Evolutionary conservation across 108 stramenopile genomes (phyloP).

Genomic region (Aureococcus anophagefferens): DNA sequence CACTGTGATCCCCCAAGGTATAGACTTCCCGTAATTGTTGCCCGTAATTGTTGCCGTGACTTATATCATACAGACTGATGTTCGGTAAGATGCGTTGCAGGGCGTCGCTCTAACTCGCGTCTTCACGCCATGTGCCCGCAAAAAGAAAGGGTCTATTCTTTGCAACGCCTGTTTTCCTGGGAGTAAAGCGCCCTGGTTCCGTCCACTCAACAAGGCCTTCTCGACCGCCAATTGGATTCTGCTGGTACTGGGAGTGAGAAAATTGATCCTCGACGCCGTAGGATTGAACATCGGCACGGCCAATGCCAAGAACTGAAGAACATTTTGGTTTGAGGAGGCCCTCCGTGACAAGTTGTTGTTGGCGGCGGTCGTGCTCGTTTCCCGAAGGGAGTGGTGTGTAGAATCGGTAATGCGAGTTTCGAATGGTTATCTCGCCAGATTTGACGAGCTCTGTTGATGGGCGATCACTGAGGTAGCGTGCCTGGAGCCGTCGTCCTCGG

Average conservation of each 20-base stretch:
- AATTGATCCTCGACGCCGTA: conserved; percentile 22
- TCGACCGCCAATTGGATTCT: neutral
- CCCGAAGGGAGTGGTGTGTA: conserved; percentile 6
- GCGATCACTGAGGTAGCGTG: neutral
- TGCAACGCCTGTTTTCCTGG: conserved; percentile 6
- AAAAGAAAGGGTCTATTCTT: too few species aligned
- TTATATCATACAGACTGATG: too few species aligned
- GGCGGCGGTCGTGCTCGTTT: conserved; percentile 7
- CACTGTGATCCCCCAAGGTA: too few species aligned
- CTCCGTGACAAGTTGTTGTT: conserved; percentile 12
- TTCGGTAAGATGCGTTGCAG: too few species aligned
- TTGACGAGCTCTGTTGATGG: neutral
- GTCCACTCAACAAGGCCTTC: conserved; percentile 5
- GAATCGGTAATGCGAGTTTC: neutral
- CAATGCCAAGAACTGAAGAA: conserved; percentile 4
- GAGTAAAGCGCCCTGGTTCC: conserved; percentile 8
- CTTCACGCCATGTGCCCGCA: too few species aligned
- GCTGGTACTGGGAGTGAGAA: neutral
- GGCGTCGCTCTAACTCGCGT: too few species aligned
- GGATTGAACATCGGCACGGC: neutral
- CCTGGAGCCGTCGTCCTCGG: too few species aligned
- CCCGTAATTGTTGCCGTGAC: too few species aligned
- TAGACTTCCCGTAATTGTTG: too few species aligned
- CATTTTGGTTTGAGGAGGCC: conserved; percentile 13
- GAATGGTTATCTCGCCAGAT: conserved; percentile 5